Evolutionary conservation across 208 protist genomes (phyloP).

Genomic region (Leishmania arabica): DNA sequence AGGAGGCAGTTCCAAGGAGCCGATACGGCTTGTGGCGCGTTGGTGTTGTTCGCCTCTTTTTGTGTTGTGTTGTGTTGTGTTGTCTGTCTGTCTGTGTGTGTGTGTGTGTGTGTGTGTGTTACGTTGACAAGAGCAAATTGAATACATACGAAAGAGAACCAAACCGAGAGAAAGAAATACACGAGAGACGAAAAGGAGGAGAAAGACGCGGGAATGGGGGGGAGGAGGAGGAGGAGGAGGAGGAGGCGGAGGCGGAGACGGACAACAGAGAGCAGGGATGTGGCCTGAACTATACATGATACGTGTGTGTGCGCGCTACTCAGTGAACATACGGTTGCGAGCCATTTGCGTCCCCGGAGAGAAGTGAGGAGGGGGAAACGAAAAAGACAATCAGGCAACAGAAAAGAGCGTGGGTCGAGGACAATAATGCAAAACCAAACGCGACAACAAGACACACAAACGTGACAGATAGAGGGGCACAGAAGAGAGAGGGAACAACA

Average conservation of each 20-base stretch:
- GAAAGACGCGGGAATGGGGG: background rate
- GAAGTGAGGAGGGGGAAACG: slow-evolving; percentile 9
- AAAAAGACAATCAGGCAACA: slow-evolving; percentile 7
- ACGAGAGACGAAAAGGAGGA: slow-evolving; percentile 9
- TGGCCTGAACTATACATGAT: slow-evolving; percentile 7
- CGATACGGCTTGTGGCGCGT: background rate
- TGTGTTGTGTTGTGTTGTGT: background rate
- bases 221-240: background rate
- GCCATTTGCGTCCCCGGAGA: background rate
- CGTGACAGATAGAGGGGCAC: background rate
- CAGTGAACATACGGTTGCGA: background rate
- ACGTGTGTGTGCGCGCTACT: background rate
- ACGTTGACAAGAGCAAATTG: slow-evolving; percentile 4
- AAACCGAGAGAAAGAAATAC: slow-evolving; percentile 11
- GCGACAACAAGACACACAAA: slow-evolving; percentile 21
- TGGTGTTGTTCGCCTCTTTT: background rate
- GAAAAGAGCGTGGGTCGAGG: background rate
- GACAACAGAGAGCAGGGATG: background rate
- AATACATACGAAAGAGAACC: slow-evolving; percentile 12
- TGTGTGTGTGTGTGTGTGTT: background rate
- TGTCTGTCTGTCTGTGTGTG: background rate
- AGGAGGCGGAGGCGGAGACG: too few relatives aligned
- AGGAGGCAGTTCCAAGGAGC: background rate
- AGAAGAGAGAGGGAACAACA: background rate
- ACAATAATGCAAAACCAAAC: background rate